Evolutionary conservation across 225 moss, liverwort and hornwort genomes (phyloP), one percentile per base, ranked within the genome.

Genomic region (Thuidium tamariscinum): DNA sequence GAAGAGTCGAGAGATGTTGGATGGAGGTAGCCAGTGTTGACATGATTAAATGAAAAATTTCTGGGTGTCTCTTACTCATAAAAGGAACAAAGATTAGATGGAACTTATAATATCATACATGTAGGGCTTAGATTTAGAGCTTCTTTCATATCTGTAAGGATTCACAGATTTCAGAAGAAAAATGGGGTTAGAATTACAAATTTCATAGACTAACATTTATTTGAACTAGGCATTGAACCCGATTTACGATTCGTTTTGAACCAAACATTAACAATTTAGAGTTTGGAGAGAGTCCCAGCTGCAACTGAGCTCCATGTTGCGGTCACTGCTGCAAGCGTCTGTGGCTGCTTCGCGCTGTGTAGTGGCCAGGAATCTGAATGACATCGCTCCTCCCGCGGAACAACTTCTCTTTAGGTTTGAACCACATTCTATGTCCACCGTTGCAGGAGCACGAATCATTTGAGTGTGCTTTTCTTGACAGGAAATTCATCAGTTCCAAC

Each of bases 351-450:
- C 93, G 76, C 93, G 93, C 39, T 90, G 93, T 34, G 95, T 95
- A 71, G 84, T 96, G 77, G 95, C 96, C 84, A 96, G 97, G 96
- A 92, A 95, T 74, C 71, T 98, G 69, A 89, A 94, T 62, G 96
- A 96, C 83, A 90, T 98, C 82, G 90, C 94, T 81, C 96, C 96
- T 61, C 97, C 96, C 79, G 18, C 95, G 32, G 97, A 97, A 69
- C 92, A 93, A 14, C 82, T 90, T 52, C 89, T 97, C 57, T 97
- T 91, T 92, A 91, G 93, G 93, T 93, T 39, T 83, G 79, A 46
- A 49, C 32, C 42, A 55, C 25, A 39, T 57, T 57, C 27, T 27
- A 18, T 11, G 77, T n/a, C 22, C 34, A 52, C n/a, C 37, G 16
- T 37, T 77, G 36, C 56, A 55, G 20, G 37, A 77, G 25, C 60